Evolutionary conservation across 345 rosid species (phyloP).

Genomic region (Acer saccharum): DNA sequence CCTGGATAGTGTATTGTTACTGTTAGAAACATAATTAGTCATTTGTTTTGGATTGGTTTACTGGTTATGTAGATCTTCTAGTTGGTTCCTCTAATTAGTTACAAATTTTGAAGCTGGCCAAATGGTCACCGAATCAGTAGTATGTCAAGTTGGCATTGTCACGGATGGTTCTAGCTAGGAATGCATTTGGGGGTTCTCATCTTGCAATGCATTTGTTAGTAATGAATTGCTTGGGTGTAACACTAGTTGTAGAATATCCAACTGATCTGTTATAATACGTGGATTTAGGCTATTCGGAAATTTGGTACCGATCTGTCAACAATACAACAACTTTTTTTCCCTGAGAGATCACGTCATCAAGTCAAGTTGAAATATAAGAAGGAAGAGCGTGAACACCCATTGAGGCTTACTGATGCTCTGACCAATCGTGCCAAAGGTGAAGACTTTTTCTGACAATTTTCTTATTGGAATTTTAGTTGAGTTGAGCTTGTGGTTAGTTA

Average conservation of each 20-base stretch:
- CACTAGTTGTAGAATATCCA: slow-evolving; percentile 3
- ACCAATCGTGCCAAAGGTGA: slow-evolving; percentile 58
- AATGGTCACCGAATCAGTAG: not conserved
- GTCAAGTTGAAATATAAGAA: slow-evolving; percentile 70
- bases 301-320: slow-evolving; percentile 79
- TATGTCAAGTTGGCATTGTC: not conserved
- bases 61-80: not conserved
- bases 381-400: slow-evolving; percentile 73
- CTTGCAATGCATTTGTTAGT: not conserved
- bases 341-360: slow-evolving; percentile 67
- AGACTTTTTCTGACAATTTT: slow-evolving; percentile 2
- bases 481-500: not conserved
- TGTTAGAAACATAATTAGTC: too few relatives aligned
- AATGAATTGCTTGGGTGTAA: not conserved
- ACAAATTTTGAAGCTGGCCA: not conserved
- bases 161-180: not conserved
- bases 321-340: slow-evolving; percentile 78
- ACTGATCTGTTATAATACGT: not conserved
- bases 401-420: slow-evolving; percentile 62
- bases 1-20: too few relatives aligned
- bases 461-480: not conserved
- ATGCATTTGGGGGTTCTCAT: not conserved
- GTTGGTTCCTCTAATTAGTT: not conserved
- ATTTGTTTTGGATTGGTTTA: not conserved
- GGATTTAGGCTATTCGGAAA: slow-evolving; percentile 62